Evolutionary conservation across 2,329 filamentous ascomycete genomes (phyloP), one percentile per base, ranked within the genome.

Genomic region (Epichloe sp.): DNA sequence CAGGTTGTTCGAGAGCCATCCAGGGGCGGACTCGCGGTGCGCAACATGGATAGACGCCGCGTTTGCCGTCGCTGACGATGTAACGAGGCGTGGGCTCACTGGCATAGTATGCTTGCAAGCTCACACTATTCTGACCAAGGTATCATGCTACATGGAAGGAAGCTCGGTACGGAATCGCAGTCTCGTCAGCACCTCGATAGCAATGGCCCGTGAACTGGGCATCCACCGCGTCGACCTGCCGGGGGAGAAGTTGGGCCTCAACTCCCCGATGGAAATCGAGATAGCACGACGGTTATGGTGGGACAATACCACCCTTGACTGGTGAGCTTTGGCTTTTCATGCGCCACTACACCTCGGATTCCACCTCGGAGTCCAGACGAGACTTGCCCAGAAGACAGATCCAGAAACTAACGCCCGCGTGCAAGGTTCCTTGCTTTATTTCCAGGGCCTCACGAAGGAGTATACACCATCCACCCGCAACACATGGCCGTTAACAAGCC

Each of bases 401-500:
- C 15, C 12, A n/a, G 36, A 12, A 7, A 19, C 44, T 47, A 23
- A 46, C 17, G 34, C 37, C 5, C 15, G 14, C 14, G 10, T 3
- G 5, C n/a, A 35, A 49, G 51, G 51, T 19, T 52, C 14, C 31
- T 52, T 23, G 42, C 51, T 23, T 4, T 50, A 12, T 50, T 52
- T 17, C 51, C 51, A n/a, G 51, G 47, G 7, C 40, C 51, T 6
- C 47, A 49, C 3, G 51, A 47, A 8, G 47, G 47, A 8, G 43
- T 52, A 23, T 52, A 52, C 37, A 47, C 51, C 47, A 47, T 52
- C 11, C 19, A 52, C 12, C 51, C 51, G 19, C 47, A 40, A 8
- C 51, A 52, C 37, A 52, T 52, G 51, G 47, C 43, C 15, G 51
- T 52, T 17, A 49, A 50, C 34, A 52, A 49, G 38, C 51, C 51